Conservation (phyloP, 306 rosid genomes). For the Lathyrus sativus region DNA sequence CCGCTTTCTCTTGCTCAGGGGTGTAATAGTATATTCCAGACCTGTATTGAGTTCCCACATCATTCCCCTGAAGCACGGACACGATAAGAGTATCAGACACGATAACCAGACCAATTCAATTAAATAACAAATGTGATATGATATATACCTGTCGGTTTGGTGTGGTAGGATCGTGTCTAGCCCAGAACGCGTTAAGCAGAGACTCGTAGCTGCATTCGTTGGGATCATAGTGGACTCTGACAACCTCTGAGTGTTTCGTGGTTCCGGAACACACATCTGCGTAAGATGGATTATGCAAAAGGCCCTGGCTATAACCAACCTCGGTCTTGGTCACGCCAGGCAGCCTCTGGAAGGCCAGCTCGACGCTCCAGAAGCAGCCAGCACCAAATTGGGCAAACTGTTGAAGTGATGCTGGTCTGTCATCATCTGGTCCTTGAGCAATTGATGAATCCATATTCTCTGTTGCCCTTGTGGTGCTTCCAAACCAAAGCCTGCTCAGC, state of each 20-base stretch:
- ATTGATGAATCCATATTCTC: slow-evolving; percentile 60
- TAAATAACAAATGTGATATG: not conserved
- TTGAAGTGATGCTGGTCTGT: slow-evolving; percentile 72
- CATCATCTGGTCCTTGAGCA: slow-evolving; percentile 80
- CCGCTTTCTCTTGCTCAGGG: slow-evolving; percentile 84
- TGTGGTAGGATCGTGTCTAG: slow-evolving; percentile 83
- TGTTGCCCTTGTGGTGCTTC: slow-evolving; percentile 49
- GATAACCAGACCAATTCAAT: slow-evolving; percentile 21
- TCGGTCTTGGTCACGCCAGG: slow-evolving; percentile 78
- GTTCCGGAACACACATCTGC: slow-evolving; percentile 72
- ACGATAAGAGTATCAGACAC: too few species aligned
- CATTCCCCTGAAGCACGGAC: slow-evolving; percentile 61
- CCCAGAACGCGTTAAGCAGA: slow-evolving; percentile 74
- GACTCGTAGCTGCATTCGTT: slow-evolving; percentile 61
- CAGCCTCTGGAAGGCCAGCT: slow-evolving; percentile 80
- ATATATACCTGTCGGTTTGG: slow-evolving; percentile 75
- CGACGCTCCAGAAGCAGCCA: slow-evolving; percentile 98
- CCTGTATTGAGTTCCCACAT: slow-evolving; percentile 94
- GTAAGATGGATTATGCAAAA: slow-evolving; percentile 67
- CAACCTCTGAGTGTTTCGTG: slow-evolving; percentile 74
- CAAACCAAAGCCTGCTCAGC: slow-evolving; percentile 70
- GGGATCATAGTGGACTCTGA: slow-evolving; percentile 82
- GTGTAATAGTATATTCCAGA: slow-evolving; percentile 95
- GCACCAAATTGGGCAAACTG: slow-evolving; percentile 88
- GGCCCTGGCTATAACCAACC: slow-evolving; percentile 85